A percentile compares a stretch with the other conserved stretches of the same genome.
These are phyloP conservation scores for Suillus spraguei DNA, from an alignment of 768 basidiomycete species.

Conservation along the genomic window DNA sequence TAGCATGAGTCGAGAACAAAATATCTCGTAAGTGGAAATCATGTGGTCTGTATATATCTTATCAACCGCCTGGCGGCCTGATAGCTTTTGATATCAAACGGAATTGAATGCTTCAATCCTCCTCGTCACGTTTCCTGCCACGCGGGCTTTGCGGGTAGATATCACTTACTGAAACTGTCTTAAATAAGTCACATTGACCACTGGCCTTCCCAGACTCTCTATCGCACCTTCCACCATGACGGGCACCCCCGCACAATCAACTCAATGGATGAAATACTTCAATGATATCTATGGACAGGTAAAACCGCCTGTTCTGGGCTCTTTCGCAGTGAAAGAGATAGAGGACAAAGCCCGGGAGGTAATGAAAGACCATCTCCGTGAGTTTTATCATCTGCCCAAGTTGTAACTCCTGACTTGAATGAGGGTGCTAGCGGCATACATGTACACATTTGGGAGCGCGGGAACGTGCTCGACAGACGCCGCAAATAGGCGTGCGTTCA, in stretches of 20 bases:
- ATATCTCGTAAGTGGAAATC: slow-evolving; percentile 2
- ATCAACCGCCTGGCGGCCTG: neutral
- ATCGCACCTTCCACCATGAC: slow-evolving; percentile 18
- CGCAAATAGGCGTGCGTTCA: slow-evolving; percentile 65
- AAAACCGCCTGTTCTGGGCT: slow-evolving; percentile 45
- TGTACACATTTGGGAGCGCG: slow-evolving; percentile 79
- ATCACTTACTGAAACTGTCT: neutral
- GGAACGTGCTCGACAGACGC: slow-evolving; percentile 68
- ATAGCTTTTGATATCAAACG: neutral
- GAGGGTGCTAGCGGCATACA: slow-evolving; percentile 55
- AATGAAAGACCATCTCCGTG: slow-evolving; percentile 59
- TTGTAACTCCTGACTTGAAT: neutral
- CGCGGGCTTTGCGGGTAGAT: neutral
- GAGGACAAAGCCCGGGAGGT: slow-evolving; percentile 68
- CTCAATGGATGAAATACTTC: slow-evolving; percentile 32
- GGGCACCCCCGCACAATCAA: slow-evolving; percentile 15
- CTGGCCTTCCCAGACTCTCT: neutral
- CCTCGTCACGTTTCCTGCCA: slow-evolving; percentile 38
- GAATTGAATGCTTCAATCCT: neutral
- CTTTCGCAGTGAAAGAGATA: slow-evolving; percentile 62
- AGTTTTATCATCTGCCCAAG: slow-evolving; percentile 17
- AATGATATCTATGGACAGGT: slow-evolving; percentile 21
- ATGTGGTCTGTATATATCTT: neutral
- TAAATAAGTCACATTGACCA: neutral
- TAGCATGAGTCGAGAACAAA: neutral